phyloP scores from a whole-genome alignment of 305 asterid species.

The Plantago coronopus region DNA sequence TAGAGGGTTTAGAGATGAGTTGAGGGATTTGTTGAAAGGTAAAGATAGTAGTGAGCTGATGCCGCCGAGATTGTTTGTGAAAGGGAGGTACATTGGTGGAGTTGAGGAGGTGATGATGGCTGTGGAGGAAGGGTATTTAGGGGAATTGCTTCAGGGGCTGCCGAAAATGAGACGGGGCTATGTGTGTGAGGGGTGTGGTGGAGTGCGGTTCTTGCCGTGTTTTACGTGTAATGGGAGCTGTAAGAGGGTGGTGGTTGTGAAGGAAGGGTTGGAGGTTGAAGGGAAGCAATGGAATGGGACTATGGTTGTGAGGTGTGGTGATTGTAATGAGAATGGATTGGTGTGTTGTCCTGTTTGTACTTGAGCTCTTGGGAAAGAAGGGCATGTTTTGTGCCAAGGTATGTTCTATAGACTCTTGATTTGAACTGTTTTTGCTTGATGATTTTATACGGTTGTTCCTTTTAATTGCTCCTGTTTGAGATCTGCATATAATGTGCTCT shows the following conservation, averaged over 20 bases:
- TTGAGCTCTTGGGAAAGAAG: conserved; percentile 25
- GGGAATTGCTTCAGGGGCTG: conserved; percentile 51
- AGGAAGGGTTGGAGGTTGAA: conserved; percentile 26
- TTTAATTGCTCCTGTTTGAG: background rate
- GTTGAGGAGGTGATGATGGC: conserved; percentile 59
- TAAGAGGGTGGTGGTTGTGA: conserved; percentile 35
- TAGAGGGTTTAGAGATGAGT: conserved; percentile 62
- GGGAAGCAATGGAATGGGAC: conserved; percentile 29
- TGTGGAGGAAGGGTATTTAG: conserved; percentile 56
- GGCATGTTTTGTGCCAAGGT: conserved; percentile 17
- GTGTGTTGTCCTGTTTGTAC: conserved; percentile 67
- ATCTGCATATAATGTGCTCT: background rate
- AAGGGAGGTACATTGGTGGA: conserved; percentile 77
- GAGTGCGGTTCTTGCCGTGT: conserved; percentile 80
- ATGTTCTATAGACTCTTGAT: conserved; percentile 7
- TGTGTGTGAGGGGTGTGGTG: conserved; percentile 86
- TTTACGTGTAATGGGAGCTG: conserved; percentile 75
- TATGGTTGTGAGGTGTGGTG: conserved; percentile 48
- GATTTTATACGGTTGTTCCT: background rate
- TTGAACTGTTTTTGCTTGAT: conserved; percentile 8
- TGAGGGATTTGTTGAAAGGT: conserved; percentile 52
- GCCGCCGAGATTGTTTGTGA: conserved; percentile 72
- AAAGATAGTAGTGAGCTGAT: conserved; percentile 34
- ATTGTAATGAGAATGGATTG: conserved; percentile 88
- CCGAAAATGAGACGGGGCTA: conserved; percentile 46